phyloP scores from a whole-genome alignment of 345 rosid genomes.

The Bretschneidera sinensis region DNA sequence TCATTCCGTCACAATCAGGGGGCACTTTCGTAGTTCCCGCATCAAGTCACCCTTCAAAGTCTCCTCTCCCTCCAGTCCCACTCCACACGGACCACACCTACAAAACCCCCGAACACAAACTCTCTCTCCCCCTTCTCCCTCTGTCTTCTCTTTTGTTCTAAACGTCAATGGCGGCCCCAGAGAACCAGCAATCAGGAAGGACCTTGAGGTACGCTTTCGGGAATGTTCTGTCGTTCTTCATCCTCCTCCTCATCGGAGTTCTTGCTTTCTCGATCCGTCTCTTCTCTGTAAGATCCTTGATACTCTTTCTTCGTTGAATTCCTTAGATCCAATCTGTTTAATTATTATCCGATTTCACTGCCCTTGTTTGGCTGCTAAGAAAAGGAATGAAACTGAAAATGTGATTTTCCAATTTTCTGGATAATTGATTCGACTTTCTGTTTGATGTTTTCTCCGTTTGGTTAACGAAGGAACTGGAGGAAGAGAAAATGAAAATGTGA shows the following conservation, averaged over 20 bases:
- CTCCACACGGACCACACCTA: constrained; percentile 2
- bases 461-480: background rate
- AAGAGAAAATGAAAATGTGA: background rate
- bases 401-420: constrained; percentile 2
- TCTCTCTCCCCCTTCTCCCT: background rate
- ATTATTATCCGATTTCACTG: constrained; percentile 3
- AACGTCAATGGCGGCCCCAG: constrained; percentile 61
- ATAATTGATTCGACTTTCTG: background rate
- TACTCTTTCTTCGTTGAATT: constrained; percentile 6
- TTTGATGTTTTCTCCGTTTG: background rate
- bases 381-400: too few relatives aligned
- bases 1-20: constrained; percentile 7
- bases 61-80: constrained; percentile 10
- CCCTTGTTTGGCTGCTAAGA: constrained; percentile 6
- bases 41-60: constrained; percentile 21
- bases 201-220: constrained; percentile 74
- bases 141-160: background rate
- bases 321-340: constrained; percentile 34
- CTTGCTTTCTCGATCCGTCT: constrained; percentile 99
- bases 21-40: constrained; percentile 9
- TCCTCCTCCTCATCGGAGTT: constrained; percentile 86
- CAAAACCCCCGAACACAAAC: background rate
- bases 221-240: constrained; percentile 64
- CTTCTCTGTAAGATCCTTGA: constrained; percentile 67
- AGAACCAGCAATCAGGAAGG: constrained; percentile 28